Evolutionary conservation across 495 filamentous ascomycete species (phyloP), one percentile per base, ranked within the genome.

Genomic region (Penicillium verhagenii): DNA sequence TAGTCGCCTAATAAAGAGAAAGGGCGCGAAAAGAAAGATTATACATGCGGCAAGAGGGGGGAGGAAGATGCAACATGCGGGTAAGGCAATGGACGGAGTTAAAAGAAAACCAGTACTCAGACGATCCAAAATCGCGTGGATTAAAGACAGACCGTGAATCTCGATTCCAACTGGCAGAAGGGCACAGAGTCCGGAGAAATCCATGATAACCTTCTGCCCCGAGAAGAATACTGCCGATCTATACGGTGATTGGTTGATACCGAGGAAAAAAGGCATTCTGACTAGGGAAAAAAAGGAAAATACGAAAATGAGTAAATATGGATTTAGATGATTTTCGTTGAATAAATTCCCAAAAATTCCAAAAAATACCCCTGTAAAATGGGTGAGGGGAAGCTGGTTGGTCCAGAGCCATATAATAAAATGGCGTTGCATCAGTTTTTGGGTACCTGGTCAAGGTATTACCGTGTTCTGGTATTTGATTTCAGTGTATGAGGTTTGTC

Each of bases 11-110:
- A 45, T 29, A 53, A 49, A 40, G 53, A 58, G 62, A 56, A 19
- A 11, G 52, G 43, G 52, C 24, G 31, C 21, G 52, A 25, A 25
- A 37, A 24, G 43, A n/a, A n/a, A 24, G 59, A 59, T 64, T 66
- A 67, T 67, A 72, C 57, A 60, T 55, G 47, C 57, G 52, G 56
- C n/a, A 48, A 60, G 43, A 54, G 53, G 60, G 60, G 54, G 60
- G 47, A 52, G 58, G 58, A 54, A 58, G 58, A 59, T 57, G 64
- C 58, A 51, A 47, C 52, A 58, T 66, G 67, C 61, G 59, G 60
- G 61, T 68, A 64, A 68, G 60, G 70, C 62, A 66, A 64, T 59
- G 60, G 57, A 57, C 58, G 63, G 67, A 70, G 65, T 69, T 67
- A 70, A 68, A 73, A 69, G 63, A 52, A 61, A 65, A 61, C 47